Evolutionary conservation across 352 stramenopile species (phyloP).

Genomic region (Lagenidium sp.): DNA sequence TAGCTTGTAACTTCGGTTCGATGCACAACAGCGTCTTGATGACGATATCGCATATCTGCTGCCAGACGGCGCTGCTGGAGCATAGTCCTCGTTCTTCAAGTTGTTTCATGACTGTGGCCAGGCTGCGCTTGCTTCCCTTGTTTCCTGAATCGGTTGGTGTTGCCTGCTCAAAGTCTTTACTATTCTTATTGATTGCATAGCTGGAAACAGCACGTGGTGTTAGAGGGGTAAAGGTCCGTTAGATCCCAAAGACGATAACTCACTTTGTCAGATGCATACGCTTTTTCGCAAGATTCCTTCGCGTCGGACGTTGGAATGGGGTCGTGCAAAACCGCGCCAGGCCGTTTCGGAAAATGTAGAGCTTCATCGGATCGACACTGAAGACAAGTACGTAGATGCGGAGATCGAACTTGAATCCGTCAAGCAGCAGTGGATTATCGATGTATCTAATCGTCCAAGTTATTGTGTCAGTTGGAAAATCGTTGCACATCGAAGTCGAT

Average conservation of each 20-base stretch:
- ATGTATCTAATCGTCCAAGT: slow-evolving; percentile 87
- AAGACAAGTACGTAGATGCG: slow-evolving; percentile 77
- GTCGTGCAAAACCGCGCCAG: slow-evolving; percentile 76
- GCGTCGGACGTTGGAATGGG: slow-evolving; percentile 24
- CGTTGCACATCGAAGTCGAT: not conserved
- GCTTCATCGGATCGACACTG: slow-evolving; percentile 48
- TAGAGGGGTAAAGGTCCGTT: too few species aligned
- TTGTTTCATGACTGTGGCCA: slow-evolving; percentile 21
- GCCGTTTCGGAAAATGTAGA: slow-evolving; percentile 85
- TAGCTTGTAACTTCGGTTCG: slow-evolving; percentile 25
- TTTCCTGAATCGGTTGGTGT: slow-evolving; percentile 7
- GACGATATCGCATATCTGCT: slow-evolving; percentile 29
- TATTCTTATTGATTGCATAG: slow-evolving; percentile 40
- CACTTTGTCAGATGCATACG: slow-evolving; percentile 46
- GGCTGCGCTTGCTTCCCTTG: slow-evolving; percentile 26
- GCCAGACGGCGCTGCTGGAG: slow-evolving; percentile 19
- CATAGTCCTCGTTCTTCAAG: slow-evolving; percentile 13
- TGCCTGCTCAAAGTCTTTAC: slow-evolving; percentile 24
- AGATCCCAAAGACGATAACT: not conserved
- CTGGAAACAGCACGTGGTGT: slow-evolving; percentile 11
- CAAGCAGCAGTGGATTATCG: slow-evolving; percentile 85
- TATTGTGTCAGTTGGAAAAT: too few species aligned
- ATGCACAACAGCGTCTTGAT: slow-evolving; percentile 35
- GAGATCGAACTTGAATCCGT: slow-evolving; percentile 93
- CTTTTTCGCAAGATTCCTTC: slow-evolving; percentile 25